Percentiles rank a stretch among this genome's conserved stretches.
Evolutionary conservation across 352 stramenopile species (phyloP).

Genomic region (Lagenidium sp.): DNA sequence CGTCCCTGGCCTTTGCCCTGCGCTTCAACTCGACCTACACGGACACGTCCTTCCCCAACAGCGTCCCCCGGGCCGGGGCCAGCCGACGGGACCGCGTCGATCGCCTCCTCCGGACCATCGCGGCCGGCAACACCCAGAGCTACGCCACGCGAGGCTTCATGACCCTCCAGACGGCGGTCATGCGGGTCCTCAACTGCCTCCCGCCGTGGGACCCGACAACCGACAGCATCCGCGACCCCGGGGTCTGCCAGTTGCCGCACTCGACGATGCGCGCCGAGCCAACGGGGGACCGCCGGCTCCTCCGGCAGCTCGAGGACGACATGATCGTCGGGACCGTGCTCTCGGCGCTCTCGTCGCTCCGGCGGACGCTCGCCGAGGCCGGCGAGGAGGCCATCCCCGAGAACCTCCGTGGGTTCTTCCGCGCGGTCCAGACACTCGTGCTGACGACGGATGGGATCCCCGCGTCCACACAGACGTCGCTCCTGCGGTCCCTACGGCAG

Average conservation of each 20-base stretch:
- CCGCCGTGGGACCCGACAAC: slow-evolving; percentile 40
- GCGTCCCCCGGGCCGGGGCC: slow-evolving; percentile 39
- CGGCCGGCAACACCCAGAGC: slow-evolving; percentile 16
- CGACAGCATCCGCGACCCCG: slow-evolving; percentile 7
- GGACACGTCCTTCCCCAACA: slow-evolving; percentile 18
- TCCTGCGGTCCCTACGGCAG: slow-evolving; percentile 41
- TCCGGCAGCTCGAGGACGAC: slow-evolving; percentile 38
- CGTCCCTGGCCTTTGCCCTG: slow-evolving; percentile 48
- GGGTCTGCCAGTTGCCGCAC: slow-evolving; percentile 31
- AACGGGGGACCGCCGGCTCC: slow-evolving; percentile 22
- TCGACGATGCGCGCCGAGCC: slow-evolving; percentile 15
- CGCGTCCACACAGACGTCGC: slow-evolving; percentile 14
- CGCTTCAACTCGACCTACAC: slow-evolving; percentile 55
- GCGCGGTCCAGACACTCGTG: slow-evolving; percentile 1
- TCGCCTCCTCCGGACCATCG: slow-evolving; percentile 15
- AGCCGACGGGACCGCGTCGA: slow-evolving; percentile 5
- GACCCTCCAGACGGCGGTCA: slow-evolving; percentile 60
- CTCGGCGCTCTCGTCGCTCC: slow-evolving; percentile 7
- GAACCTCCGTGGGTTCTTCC: slow-evolving; percentile 1
- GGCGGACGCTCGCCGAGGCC: neutral
- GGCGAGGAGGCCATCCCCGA: neutral
- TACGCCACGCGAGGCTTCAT: slow-evolving; percentile 62
- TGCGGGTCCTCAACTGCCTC: slow-evolving; percentile 57
- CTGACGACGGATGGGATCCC: slow-evolving; percentile 25
- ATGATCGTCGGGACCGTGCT: slow-evolving; percentile 40